Base-by-base conservation (phyloP, 2,329 filamentous ascomycete genomes). In the Phyllachora maydis region DNA sequence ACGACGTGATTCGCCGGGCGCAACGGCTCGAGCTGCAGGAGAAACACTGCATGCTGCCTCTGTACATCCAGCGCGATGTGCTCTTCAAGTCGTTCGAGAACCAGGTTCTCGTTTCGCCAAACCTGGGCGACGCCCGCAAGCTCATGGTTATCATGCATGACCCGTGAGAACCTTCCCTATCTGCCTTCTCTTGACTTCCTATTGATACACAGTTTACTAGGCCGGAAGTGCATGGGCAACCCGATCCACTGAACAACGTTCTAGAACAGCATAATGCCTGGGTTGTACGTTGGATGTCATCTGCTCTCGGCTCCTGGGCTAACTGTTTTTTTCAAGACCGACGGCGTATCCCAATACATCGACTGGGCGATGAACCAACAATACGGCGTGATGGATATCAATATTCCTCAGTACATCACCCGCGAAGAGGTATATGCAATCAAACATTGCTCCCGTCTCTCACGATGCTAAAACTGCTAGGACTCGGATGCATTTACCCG, bases 61-160 rank as follows among this genome's bases (percentile, higher is more conserved):
- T 98, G 3, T 76, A 72, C 40, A 73, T 98, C 22, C 74, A 82
- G 37, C 64, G 77, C 4, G 66, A 76, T 19, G 54, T 57, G 2
- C 52, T 88, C 1, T 75, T 71, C 30, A 74, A 69, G 33, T 74
- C 74, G 0, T 92, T 85, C 36, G 70, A 85, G 36, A 75, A 90
- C 33, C 81, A 92, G 44, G 74, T 93, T 3, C 50, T 93, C 16
- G 74, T 79, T 6, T 90, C 81, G 41, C 65, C 71, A 2, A 63
- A 70, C 21, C 67, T 88, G 25, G 56, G 67, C 27, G 50, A 61
- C 17, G 59, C 64, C 11, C 65, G 62, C 26, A 78, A 69, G 25
- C 56, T 95, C 4, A 42, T 98, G 8, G 54, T 98, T 8, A 74
- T 95, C 22, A 73, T 98, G 26, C 88, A 98, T 43, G 85, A 93